Evolutionary conservation across 2,329 filamentous ascomycete species (phyloP).

Genomic region (Mycosphaerelloides madeirae): DNA sequence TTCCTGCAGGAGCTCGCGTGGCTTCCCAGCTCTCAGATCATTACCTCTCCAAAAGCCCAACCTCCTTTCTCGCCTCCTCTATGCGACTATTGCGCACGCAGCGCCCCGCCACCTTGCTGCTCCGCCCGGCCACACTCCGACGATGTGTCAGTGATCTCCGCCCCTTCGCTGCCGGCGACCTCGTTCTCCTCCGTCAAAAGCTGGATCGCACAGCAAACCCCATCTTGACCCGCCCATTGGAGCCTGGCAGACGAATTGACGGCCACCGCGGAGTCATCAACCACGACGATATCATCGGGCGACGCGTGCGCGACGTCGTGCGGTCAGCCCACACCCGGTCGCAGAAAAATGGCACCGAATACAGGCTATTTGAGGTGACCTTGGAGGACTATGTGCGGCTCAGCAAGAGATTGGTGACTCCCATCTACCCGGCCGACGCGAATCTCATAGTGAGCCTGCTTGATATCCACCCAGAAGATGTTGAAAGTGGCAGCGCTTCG

Average conservation of each 20-base stretch:
- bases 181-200: conserved; percentile 40
- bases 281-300: conserved; percentile 60
- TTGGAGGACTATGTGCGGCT: conserved; percentile 69
- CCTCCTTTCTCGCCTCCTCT: not conserved
- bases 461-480: conserved; percentile 59
- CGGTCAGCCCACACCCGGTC: conserved; percentile 38
- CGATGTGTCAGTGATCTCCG: conserved; percentile 13
- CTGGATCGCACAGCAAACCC: conserved; percentile 34
- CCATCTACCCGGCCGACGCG: conserved; percentile 71
- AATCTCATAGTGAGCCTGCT: conserved; percentile 70
- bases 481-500: conserved; percentile 12
- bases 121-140: conserved; percentile 1
- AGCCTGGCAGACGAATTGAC: conserved; percentile 29
- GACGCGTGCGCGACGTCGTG: conserved; percentile 55
- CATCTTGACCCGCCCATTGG: conserved; percentile 38
- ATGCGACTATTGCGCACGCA: conserved; percentile 14
- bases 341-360: conserved; percentile 40
- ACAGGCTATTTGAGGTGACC: conserved; percentile 60
- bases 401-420: conserved; percentile 67
- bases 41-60: too few relatives aligned
- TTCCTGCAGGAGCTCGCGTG: too few relatives aligned
- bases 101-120: conserved; percentile 3
- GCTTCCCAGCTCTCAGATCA: too few relatives aligned
- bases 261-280: conserved; percentile 47
- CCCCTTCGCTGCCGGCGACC: conserved; percentile 26